A percentile compares a stretch with the other conserved stretches of the same genome.
These are phyloP conservation scores for Phaeomoniella chlamydospora DNA, from an alignment of 2,329 filamentous ascomycete genomes.

Conservation along the genomic window DNA sequence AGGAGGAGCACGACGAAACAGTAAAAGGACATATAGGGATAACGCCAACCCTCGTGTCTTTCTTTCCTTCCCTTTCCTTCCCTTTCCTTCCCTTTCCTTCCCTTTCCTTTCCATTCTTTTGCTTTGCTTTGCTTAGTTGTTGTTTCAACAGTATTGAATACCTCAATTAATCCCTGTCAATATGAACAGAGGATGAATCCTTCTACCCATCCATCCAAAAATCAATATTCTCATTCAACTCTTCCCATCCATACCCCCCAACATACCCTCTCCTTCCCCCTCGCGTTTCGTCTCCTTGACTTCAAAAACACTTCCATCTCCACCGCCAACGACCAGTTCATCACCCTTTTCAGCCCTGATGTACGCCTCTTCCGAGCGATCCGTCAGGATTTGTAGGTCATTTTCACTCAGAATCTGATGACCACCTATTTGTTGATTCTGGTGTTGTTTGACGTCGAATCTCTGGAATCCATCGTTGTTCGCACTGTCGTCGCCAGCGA, in stretches of 20 bases:
- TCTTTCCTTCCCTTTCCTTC: too few species aligned
- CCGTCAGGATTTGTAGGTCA: conserved; percentile 66
- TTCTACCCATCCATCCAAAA: too few species aligned
- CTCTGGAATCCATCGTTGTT: conserved; percentile 53
- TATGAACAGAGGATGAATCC: too few species aligned
- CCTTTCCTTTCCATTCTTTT: too few species aligned
- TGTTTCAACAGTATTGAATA: too few species aligned
- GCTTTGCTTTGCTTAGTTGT: too few species aligned
- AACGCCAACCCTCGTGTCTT: too few species aligned
- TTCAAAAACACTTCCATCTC: conserved; percentile 42
- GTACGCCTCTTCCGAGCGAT: conserved; percentile 55
- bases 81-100: too few species aligned
- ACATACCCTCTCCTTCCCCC: conserved; percentile 13
- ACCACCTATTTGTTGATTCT: conserved; percentile 33
- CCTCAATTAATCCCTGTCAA: too few species aligned
- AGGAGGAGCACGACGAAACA: too few species aligned
- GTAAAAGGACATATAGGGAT: too few species aligned
- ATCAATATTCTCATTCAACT: conserved; percentile 1
- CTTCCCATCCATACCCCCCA: conserved; percentile 6
- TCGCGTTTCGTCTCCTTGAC: conserved; percentile 57
- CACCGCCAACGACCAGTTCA: conserved; percentile 47
- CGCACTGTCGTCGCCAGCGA: conserved; percentile 19
- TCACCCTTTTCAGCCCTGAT: conserved; percentile 63
- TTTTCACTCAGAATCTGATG: conserved; percentile 55
- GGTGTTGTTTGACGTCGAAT: conserved; percentile 34